These are phyloP conservation scores for Ceratocystis colombiana DNA, from an alignment of 2,329 filamentous ascomycete genomes.

Conservation along the genomic window DNA sequence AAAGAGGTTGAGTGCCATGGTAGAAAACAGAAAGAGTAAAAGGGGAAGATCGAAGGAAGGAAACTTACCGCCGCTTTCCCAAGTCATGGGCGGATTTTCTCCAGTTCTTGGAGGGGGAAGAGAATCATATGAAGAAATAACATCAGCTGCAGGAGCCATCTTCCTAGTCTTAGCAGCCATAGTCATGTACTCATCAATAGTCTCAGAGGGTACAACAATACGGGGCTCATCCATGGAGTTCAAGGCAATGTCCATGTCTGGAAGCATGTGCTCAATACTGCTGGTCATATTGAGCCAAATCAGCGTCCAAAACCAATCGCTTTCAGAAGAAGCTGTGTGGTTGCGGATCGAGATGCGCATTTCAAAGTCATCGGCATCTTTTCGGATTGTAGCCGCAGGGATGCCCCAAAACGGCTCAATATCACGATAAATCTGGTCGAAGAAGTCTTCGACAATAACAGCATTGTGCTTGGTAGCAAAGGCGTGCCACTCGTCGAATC, in stretches of 20 bases:
- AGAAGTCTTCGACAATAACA: conserved; percentile 53
- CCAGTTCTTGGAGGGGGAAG: conserved; percentile 33
- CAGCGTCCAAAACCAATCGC: conserved; percentile 49
- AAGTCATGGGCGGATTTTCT: conserved; percentile 36
- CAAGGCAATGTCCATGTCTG: conserved; percentile 58
- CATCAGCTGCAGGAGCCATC: conserved; percentile 38
- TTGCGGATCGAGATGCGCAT: conserved; percentile 51
- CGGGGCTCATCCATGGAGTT: conserved; percentile 60
- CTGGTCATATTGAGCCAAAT: conserved; percentile 47
- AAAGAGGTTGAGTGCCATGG: background rate
- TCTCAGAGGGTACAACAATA: conserved; percentile 53
- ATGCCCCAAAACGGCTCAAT: conserved; percentile 49
- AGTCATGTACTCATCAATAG: conserved; percentile 45
- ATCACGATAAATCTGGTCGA: conserved; percentile 55
- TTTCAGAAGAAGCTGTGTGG: conserved; percentile 41
- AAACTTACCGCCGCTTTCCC: conserved; percentile 42
- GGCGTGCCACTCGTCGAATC: conserved; percentile 51
- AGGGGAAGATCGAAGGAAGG: too few species aligned
- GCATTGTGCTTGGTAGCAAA: conserved; percentile 44
- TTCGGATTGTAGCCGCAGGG: conserved; percentile 40
- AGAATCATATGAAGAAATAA: conserved; percentile 38
- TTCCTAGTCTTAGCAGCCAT: conserved; percentile 41
- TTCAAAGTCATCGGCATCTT: conserved; percentile 45
- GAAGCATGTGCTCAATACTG: conserved; percentile 45
- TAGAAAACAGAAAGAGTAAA: background rate